Base-by-base conservation (phyloP, 495 filamentous ascomycete genomes). In the Neurospora hispaniola region DNA sequence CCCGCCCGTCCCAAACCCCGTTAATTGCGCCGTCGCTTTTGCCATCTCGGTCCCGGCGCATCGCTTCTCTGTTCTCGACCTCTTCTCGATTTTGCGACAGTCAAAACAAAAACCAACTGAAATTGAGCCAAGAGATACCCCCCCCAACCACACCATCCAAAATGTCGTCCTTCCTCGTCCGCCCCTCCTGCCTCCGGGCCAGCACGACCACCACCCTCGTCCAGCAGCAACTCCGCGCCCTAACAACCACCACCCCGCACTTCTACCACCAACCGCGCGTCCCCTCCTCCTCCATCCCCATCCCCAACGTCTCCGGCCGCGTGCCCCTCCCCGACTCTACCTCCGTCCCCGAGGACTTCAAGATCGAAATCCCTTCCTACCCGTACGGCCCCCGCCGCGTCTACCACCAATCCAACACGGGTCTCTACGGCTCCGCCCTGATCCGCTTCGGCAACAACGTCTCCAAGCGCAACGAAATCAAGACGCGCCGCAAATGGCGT, bases 401-500 rank as follows among this genome's bases (percentile, higher is more conserved):
- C 75, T 98, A 92, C 88, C 96, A 96, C 81, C 94, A 97, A 81
- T 88, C 90, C 73, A 92, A 97, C 85, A 86, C 88, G 66, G 94
- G 95, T 74, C 90, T 98, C 9, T 98, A 96, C 85, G 94, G 92
- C 68, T 84, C 85, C 54, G 83, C 88, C 68, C 87, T 86, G 71
- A 94, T 96, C 83, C 93, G 90, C 72, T 96, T 93, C 86, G 96
- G 96, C 79, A 97, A 99, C 89, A 92, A 90, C 74, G 93, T 98
- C 66, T 93, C 93, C 38, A 81, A 89, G 75, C 84, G 86, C 70
- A 89, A 92, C 82, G 87, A 92, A 78, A 89, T 89, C 84, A 97
- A 97, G 81, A 93, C 94, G 46, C 89, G 93, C 46, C 91, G 95
- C 70, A 80, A 80, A 48, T 99, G 96, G 96, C 88, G 90, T 71